Conservation (phyloP, 140 eudicot genomes). For the Oenanthe javanica region DNA sequence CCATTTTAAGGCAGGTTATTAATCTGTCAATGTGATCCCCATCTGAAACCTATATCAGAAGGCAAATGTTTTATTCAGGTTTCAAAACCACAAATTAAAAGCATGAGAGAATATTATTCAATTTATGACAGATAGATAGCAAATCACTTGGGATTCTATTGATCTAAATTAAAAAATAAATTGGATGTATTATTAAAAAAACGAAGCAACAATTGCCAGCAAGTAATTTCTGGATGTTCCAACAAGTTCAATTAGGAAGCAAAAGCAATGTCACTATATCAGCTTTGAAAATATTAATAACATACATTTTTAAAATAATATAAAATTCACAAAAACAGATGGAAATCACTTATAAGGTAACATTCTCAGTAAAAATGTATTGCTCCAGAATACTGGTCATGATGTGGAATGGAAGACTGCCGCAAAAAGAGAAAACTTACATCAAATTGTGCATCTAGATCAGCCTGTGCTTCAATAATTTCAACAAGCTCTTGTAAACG, state of each 20-base stretch:
- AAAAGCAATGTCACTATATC: background rate
- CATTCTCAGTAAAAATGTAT: background rate
- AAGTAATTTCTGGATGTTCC: background rate
- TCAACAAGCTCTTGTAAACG: slow-evolving; percentile 58
- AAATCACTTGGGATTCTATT: background rate
- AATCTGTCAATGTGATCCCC: slow-evolving; percentile 53
- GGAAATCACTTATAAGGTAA: background rate
- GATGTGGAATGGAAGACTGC: background rate
- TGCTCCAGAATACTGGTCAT: background rate
- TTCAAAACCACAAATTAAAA: background rate
- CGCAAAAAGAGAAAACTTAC: slow-evolving; percentile 26
- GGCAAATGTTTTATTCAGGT: background rate
- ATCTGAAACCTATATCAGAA: slow-evolving; percentile 42
- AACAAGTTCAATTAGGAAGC: background rate
- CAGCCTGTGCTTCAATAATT: slow-evolving; percentile 65
- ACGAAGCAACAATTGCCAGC: background rate
- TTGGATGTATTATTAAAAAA: background rate
- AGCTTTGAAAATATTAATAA: background rate
- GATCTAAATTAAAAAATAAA: background rate
- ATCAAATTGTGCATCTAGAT: slow-evolving; percentile 56
- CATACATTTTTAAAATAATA: background rate
- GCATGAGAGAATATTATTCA: background rate
- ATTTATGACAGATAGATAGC: background rate
- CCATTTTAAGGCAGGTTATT: slow-evolving; percentile 48
- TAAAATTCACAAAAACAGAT: background rate